Evolutionary conservation across 305 asterid species (phyloP), one percentile per base, ranked within the genome.

Genomic region (Rubia balearica): DNA sequence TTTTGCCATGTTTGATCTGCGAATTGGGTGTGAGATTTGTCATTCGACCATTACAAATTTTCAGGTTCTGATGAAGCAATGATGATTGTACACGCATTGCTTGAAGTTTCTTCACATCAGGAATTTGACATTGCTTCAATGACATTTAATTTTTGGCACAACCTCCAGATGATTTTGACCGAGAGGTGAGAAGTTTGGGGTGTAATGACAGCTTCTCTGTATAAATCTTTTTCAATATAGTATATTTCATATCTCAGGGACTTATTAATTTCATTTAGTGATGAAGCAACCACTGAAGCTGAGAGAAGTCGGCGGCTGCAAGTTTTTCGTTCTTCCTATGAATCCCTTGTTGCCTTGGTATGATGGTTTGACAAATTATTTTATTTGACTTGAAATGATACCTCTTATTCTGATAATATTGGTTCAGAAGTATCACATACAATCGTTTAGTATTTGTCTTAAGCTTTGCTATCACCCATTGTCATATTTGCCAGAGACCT

Each of bases 81-180:
- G 96, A 41, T 88, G 90, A 91, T 95, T 38, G 96, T 88, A 72
- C 98, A 86, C 80, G 95, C 99, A 48, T 81, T 95, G 73, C 90
- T 95, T 41, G 99, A 91, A 87, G 99, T 91, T 80, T 86, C 97
- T 82, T 87, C 97, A 67, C 96, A 95, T 83, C 98, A 97, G 55
- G 98, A 95, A 81, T 95, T 87, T 75, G 97, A 95, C 82, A 95
- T 95, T 75, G 98, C 98, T 74, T 95, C 98, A 72, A 95, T 95
- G 99, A 88, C 98, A 78, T 95, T 95, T 77, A 95, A 91, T 82
- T 95, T 95, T 85, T 95, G 99, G 99, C 98, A 95, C 67, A 89
- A 82, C 85, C 99, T 95, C 81, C 98, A 90, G 86, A 76, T 88
- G 73, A 80, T 85, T 59, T 85, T 95, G 81, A 74, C 79, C 53